Evolutionary conservation across 1,139 yeast species (phyloP).

Genomic region (Yamadazyma oceani): DNA sequence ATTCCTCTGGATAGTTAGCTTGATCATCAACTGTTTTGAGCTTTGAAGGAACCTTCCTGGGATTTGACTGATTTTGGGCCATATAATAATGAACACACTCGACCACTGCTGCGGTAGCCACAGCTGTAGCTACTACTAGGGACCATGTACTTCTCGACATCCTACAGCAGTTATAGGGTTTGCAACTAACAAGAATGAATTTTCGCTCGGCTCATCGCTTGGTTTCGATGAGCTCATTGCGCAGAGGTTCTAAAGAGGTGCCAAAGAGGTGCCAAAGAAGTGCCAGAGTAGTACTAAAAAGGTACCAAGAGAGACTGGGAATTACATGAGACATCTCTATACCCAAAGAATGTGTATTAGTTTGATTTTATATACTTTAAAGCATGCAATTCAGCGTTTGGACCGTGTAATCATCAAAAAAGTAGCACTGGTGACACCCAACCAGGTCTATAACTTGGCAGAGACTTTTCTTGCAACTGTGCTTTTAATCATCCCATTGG

Average conservation of each 20-base stretch:
- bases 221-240: slow-evolving; percentile 36
- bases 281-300: no score
- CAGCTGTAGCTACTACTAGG: slow-evolving; percentile 37
- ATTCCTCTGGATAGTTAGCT: slow-evolving; percentile 59
- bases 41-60: no score
- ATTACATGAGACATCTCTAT: no score
- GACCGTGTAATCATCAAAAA: no score
- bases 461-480: slow-evolving; percentile 66
- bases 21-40: slow-evolving; percentile 10
- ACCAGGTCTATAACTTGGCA: slow-evolving; percentile 32
- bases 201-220: no score
- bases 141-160: slow-evolving; percentile 20
- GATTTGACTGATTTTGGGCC: slow-evolving; percentile 15
- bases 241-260: no score
- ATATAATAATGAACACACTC: slow-evolving; percentile 39
- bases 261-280: no score
- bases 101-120: slow-evolving; percentile 38
- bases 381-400: no score
- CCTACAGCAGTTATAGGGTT: not conserved
- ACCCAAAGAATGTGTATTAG: no score
- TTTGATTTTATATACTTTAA: no score
- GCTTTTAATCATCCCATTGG: slow-evolving; percentile 86
- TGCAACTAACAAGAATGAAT: not conserved
- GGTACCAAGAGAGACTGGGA: no score
- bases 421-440: not conserved